Evolutionary conservation across 2,329 filamentous ascomycete genomes (phyloP).

Genomic region (Pseudovirgaria hyperparasitica): DNA sequence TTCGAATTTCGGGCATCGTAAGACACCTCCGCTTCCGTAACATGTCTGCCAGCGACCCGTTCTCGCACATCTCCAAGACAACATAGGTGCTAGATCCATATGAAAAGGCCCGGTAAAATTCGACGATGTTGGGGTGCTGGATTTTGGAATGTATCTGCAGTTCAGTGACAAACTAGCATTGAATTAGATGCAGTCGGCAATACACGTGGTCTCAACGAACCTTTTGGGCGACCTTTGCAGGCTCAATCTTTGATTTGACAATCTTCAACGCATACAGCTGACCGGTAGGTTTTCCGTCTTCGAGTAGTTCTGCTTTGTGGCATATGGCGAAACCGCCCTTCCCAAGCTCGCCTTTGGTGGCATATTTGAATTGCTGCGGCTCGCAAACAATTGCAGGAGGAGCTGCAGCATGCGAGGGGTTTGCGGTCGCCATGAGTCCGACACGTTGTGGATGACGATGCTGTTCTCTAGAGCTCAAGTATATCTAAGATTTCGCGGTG

Average conservation of each 20-base stretch:
- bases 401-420: conserved; percentile 31
- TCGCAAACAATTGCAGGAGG: conserved; percentile 49
- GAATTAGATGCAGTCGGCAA: not conserved
- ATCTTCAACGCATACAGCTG: conserved; percentile 68
- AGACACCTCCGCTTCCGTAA: conserved; percentile 83
- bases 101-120: conserved; percentile 88
- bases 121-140: conserved; percentile 88
- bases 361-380: conserved; percentile 58
- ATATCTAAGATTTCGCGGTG: too few relatives aligned
- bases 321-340: conserved; percentile 78
- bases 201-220: conserved; percentile 30
- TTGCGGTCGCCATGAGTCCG: conserved; percentile 11
- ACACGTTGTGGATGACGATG: conserved; percentile 14
- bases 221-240: conserved; percentile 73
- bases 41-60: conserved; percentile 96
- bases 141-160: conserved; percentile 98
- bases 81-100: conserved; percentile 85
- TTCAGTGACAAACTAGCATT: conserved; percentile 56
- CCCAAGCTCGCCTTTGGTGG: conserved; percentile 60
- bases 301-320: conserved; percentile 56
- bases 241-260: conserved; percentile 68
- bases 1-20: conserved; percentile 85
- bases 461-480: conserved; percentile 8
- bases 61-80: conserved; percentile 85
- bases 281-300: conserved; percentile 41